A percentile compares a stretch with the other conserved stretches of the same genome.
These are phyloP conservation scores for Dysphania ambrosioides DNA, from an alignment of 148 eudicot species.

Conservation along the genomic window DNA sequence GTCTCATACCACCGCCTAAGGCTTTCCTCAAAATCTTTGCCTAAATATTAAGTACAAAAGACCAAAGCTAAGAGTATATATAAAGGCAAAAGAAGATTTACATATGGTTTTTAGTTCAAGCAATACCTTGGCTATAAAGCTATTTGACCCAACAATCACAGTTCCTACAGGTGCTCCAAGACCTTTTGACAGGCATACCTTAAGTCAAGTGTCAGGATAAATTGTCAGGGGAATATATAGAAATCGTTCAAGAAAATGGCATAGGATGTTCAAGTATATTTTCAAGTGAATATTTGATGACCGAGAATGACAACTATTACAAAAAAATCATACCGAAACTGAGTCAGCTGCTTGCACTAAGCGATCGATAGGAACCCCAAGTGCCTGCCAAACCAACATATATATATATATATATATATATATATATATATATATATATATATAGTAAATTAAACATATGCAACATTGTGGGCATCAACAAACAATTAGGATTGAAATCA, in stretches of 20 bases:
- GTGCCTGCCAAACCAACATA: constrained; percentile 50
- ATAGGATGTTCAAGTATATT: neutral
- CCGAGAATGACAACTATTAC: neutral
- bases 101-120: neutral
- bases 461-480: neutral
- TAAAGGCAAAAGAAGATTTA: neutral
- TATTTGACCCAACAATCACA: constrained; percentile 80
- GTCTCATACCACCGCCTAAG: constrained; percentile 99
- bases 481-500: neutral
- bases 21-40: constrained; percentile 77
- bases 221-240: neutral
- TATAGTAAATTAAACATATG: too few species aligned
- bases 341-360: constrained; percentile 95
- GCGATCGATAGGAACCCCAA: constrained; percentile 81
- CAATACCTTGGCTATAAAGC: constrained; percentile 68
- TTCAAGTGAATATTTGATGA: too few species aligned
- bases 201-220: constrained; percentile 8
- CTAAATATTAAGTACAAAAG: constrained; percentile 28
- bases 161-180: constrained; percentile 94
- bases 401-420: too few species aligned
- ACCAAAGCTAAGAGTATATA: neutral
- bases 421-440: too few species aligned
- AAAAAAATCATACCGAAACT: constrained; percentile 52
- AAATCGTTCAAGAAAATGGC: neutral
- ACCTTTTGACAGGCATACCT: constrained; percentile 96